Evolutionary conservation across 768 basidiomycete genomes (phyloP).

Genomic region (Amanita fuliginea): DNA sequence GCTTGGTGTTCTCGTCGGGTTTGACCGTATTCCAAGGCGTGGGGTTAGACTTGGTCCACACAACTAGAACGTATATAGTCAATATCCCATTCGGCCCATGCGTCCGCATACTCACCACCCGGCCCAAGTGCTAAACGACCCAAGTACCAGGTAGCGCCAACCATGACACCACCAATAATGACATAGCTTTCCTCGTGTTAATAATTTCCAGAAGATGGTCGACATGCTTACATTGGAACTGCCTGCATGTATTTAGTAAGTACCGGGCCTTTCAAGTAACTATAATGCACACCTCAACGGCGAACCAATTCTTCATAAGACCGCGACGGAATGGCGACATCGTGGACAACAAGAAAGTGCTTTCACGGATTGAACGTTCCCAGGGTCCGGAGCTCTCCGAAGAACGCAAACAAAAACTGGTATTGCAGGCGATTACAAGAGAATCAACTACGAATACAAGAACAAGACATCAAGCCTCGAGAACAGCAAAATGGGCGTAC

Average conservation of each 20-base stretch:
- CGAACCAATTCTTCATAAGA: constrained; percentile 60
- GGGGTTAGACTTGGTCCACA: constrained; percentile 63
- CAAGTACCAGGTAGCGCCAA: constrained; percentile 60
- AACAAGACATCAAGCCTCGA: constrained; percentile 11
- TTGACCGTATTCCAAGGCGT: constrained; percentile 83
- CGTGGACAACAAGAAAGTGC: not conserved
- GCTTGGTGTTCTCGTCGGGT: constrained; percentile 63
- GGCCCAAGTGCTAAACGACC: constrained; percentile 54
- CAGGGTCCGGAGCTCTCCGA: constrained; percentile 2
- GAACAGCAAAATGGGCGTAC: not conserved
- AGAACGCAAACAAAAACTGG: not conserved
- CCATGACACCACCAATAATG: constrained; percentile 37
- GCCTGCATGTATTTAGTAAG: constrained; percentile 21
- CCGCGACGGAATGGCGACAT: constrained; percentile 22
- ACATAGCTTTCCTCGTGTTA: constrained; percentile 26
- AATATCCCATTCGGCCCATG: not conserved
- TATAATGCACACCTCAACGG: constrained; percentile 46
- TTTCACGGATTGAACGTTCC: not conserved
- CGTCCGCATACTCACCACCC: constrained; percentile 25
- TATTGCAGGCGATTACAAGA: not conserved
- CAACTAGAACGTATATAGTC: constrained; percentile 20
- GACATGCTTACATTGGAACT: constrained; percentile 35
- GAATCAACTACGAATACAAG: constrained; percentile 20
- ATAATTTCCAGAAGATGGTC: not conserved
- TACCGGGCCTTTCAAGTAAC: not conserved